Base-by-base conservation (phyloP, 768 basidiomycete species). In the Macrocybe gigantea region DNA sequence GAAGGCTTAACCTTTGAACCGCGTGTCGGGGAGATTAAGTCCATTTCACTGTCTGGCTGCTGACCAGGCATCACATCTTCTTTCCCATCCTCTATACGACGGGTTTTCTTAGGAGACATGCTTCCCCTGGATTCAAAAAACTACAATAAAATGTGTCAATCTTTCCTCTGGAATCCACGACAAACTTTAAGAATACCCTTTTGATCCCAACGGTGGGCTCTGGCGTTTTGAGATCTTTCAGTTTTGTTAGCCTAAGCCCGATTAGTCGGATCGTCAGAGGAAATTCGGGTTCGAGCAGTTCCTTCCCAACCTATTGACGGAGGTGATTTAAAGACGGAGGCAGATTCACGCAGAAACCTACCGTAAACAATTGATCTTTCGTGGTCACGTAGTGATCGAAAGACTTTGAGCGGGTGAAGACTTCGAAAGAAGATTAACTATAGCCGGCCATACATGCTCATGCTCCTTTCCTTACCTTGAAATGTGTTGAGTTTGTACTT, bases 401-500 rank as follows among this genome's bases (percentile, higher is more conserved):
- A 1, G 91, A 89, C 61, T 84, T 85, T 5, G 93, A 88, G 32
- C 93, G 82, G 11, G 90, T 91, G 58, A 86, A 85, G 1, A 85
- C 85, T 88, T 42, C 5, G 22, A 41, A 30, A 38, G 41, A 45
- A 31, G 31, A 30, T 13, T 48, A 11, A 31, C 13, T 12, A 22
- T 37, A 32, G 31, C 14, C 41, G 12, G 13, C 10, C 15, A 14
- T 41, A 33, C 9, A 49, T 22, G 41, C 9, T 40, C 12, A 42
- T 48, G 33, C 15, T 47, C 15, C 40, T 22, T 12, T 36, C 49
- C 57, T 1, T 49, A 82, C 90, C 83, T 73, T 95, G 82, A 63
- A 83, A 97, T 1, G 84, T 93, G 60, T 94, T 85, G 33, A 91
- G 75, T 68, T 99, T 99, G 63, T 85, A 93, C 63, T 95, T 96